These are phyloP conservation scores for Arctium lappa DNA, from an alignment of 129 eudicot genomes.

Conservation along the genomic window DNA sequence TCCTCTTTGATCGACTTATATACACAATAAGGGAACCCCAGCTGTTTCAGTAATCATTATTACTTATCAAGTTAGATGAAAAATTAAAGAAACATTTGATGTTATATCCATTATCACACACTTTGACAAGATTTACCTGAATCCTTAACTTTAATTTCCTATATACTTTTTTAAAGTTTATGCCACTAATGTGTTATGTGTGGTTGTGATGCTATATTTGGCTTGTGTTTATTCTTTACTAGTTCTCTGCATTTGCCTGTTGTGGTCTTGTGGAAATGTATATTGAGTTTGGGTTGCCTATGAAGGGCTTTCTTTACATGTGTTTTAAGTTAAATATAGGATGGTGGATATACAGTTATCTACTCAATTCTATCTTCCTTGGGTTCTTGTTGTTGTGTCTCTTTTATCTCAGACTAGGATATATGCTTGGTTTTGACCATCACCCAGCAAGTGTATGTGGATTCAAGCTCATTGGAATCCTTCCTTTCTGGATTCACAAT, in stretches of 20 bases:
- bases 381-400: background rate
- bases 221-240: background rate
- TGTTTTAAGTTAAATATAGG: background rate
- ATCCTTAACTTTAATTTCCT: background rate
- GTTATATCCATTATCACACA: slow-evolving; percentile 11
- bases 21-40: slow-evolving; percentile 22
- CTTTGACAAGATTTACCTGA: background rate
- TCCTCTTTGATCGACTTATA: slow-evolving; percentile 6
- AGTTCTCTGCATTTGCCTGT: background rate
- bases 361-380: background rate
- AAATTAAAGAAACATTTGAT: slow-evolving; percentile 13
- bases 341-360: background rate
- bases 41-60: slow-evolving; percentile 1
- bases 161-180: background rate
- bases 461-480: background rate
- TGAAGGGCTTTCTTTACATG: background rate
- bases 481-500: background rate
- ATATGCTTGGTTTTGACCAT: background rate
- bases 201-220: background rate
- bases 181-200: background rate
- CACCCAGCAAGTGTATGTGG: background rate
- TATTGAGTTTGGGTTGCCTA: background rate
- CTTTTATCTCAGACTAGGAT: background rate
- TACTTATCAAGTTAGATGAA: slow-evolving; percentile 6
- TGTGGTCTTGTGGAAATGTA: background rate